Percentiles rank a stretch among this genome's conserved stretches.
These are phyloP conservation scores for Penstemon newberryi DNA, from an alignment of 257 asterid species.

Conservation along the genomic window DNA sequence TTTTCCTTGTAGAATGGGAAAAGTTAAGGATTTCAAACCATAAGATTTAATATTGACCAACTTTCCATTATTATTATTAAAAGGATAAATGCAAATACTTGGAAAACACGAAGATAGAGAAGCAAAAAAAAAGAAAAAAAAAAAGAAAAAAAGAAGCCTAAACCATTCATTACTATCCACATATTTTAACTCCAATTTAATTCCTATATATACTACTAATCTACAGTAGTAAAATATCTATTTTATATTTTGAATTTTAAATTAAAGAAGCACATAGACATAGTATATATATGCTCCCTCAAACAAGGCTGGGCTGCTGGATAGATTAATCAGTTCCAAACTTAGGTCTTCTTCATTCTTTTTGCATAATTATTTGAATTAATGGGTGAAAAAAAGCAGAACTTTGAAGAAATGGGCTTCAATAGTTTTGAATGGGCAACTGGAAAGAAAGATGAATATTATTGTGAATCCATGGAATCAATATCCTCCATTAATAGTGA, in stretches of 20 bases:
- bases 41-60: conserved; percentile 26
- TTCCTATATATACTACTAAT: not conserved
- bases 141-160: not conserved
- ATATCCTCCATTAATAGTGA: conserved; percentile 28
- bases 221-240: too few relatives aligned
- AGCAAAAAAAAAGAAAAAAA: not conserved
- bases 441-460: conserved; percentile 11
- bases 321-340: too few relatives aligned
- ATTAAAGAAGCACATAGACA: not conserved
- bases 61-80: not conserved
- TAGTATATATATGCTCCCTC: conserved; percentile 5
- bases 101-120: too few relatives aligned
- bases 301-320: not conserved
- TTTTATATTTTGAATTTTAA: not conserved
- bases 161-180: conserved; percentile 33
- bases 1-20: conserved; percentile 29
- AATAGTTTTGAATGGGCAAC: conserved; percentile 7
- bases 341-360: too few relatives aligned
- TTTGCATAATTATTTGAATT: not conserved
- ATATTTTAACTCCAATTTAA: conserved; percentile 1
- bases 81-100: not conserved
- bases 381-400: conserved; percentile 32
- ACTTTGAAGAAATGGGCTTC: conserved; percentile 29
- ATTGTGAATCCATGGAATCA: conserved; percentile 31
- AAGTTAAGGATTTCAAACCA: conserved; percentile 26